Percentiles rank a stretch among this genome's conserved stretches.
phyloP scores from a whole-genome alignment of 345 rosid genomes.

The Angophora floribunda region DNA sequence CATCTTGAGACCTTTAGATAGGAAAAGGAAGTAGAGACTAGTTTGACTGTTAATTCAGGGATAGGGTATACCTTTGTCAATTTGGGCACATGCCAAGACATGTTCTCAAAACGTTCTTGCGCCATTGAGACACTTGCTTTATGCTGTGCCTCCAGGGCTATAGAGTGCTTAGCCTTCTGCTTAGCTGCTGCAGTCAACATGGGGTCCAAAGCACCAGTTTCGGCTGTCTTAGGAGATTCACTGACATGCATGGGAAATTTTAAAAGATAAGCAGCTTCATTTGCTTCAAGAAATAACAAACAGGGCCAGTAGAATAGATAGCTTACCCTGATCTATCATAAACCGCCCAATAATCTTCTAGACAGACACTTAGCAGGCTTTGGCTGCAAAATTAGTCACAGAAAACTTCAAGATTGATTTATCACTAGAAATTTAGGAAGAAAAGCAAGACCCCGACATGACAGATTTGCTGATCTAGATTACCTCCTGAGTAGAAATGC shows the following conservation, averaged over 20 bases:
- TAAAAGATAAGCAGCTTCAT: not conserved
- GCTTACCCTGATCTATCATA: constrained; percentile 49
- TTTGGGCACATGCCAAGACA: not conserved
- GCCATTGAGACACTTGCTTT: not conserved
- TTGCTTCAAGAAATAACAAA: not conserved
- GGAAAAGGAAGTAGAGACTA: not conserved
- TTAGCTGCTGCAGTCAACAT: not conserved
- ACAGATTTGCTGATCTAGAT: not conserved
- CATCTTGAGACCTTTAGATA: not conserved
- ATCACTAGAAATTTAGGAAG: not conserved
- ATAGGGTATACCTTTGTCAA: constrained; percentile 16
- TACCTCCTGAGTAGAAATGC: constrained; percentile 56
- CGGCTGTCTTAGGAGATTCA: constrained; percentile 21
- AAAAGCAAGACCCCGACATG: not conserved
- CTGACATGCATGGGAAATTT: constrained; percentile 3
- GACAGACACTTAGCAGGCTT: constrained; percentile 33
- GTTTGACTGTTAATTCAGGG: not conserved
- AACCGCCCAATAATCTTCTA: constrained; percentile 62
- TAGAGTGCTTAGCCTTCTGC: constrained; percentile 2
- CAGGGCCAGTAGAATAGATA: not conserved
- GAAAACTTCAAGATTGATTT: not conserved
- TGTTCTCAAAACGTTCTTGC: constrained; percentile 7
- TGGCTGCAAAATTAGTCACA: constrained; percentile 31
- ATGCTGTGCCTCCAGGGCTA: constrained; percentile 14
- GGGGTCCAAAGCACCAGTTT: constrained; percentile 10